Base-by-base conservation (phyloP, 176 grass and related monocot genomes). In the Musa schizocarpa region DNA sequence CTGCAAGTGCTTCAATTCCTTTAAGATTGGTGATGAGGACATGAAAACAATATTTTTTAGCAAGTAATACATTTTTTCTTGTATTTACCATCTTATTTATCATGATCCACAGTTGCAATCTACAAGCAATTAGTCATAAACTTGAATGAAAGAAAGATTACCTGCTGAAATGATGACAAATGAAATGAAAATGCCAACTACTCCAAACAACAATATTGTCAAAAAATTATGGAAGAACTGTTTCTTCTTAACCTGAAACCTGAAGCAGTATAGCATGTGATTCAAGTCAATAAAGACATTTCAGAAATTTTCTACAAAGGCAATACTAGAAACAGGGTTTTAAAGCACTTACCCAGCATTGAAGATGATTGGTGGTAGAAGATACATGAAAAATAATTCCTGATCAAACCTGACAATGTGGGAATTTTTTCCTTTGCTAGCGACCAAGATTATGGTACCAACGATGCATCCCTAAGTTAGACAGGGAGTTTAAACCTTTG, bases 181-280 rank as follows among this genome's bases (percentile, higher is more conserved):
- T 2, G 90, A 98, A 80, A 98, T 98, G 72, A 98, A 93, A 23
- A 91, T 86, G 0, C 94, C 90, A 2, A 85, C 77, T 53, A 91
- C 84, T 70, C 90, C 94, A 56, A 98, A 93, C 34, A 87, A 87
- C 90, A 93, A 87, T 80, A 98, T 98, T 51, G 90, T 98, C 83
- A 93, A 73, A 74, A 98, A 91, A 13, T 97, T 93, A 69, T 91
- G 90, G 75, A 97, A 97, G 77, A 97, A 97, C 79, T 91, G 94
- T 50, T 97, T 93, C 65, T 97, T 97, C 88, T 97, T 97, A 20
- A 97, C 94, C 79, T 93, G 86, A 76, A 97, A 93, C 29, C 93
- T 93, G 84, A 12, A 53, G 1, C 59, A 78, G 65, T 14, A 74
- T 67, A 79, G 54, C 54, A 59, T 3, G 34, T 2, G 53, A 64